These are phyloP conservation scores for Nelumbo lutea DNA, from an alignment of 164 flowering plant species.

Conservation along the genomic window DNA sequence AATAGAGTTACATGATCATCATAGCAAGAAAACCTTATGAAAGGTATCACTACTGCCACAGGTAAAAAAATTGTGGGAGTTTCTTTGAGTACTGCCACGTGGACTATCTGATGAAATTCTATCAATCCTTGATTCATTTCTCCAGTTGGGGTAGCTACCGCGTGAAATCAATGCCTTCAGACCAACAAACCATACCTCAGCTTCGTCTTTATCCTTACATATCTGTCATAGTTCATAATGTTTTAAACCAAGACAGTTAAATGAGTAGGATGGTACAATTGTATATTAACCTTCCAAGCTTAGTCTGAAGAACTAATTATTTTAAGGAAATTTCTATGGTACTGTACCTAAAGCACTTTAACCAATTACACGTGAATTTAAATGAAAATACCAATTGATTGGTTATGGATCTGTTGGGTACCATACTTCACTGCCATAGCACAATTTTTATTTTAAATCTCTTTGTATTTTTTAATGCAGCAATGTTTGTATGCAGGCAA, in stretches of 20 bases:
- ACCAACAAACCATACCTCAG: conserved; percentile 92
- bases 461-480: background rate
- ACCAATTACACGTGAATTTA: no score
- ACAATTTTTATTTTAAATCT: no score
- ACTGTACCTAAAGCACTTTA: no score
- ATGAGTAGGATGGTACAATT: no score
- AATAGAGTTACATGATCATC: background rate
- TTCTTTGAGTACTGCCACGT: conserved; percentile 27
- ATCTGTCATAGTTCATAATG: conserved; percentile 41
- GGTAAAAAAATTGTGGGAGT: conserved; percentile 32
- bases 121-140: conserved; percentile 42
- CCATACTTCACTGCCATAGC: no score
- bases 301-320: no score
- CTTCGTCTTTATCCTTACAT: conserved; percentile 96
- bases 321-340: no score
- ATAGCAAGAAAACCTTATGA: conserved; percentile 18
- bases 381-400: no score
- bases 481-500: background rate
- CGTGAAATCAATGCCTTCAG: conserved; percentile 70
- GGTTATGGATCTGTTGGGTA: no score
- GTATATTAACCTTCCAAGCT: no score
- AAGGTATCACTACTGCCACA: conserved; percentile 29
- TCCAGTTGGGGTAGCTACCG: conserved; percentile 40
- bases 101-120: conserved; percentile 47
- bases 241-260: conserved; percentile 6